Evolutionary conservation across 2,329 filamentous ascomycete genomes (phyloP).

Genomic region (Fusarium aywerte): DNA sequence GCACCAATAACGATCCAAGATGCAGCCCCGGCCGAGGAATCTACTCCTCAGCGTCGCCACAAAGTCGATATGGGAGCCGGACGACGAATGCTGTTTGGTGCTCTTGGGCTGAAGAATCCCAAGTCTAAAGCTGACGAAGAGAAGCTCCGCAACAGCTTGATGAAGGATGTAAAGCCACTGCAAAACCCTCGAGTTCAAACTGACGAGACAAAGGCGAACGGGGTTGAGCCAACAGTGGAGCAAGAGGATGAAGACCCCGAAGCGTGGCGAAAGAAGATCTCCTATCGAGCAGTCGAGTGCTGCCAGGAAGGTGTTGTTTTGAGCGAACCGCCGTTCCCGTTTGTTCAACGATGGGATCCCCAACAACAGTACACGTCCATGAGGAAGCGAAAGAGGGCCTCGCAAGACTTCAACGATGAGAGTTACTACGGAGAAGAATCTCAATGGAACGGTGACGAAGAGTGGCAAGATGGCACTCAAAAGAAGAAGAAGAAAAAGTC

Average conservation of each 20-base stretch:
- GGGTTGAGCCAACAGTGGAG: conserved; percentile 10
- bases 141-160: conserved; percentile 67
- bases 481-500: conserved; percentile 50
- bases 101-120: conserved; percentile 75
- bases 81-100: conserved; percentile 75
- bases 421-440: conserved; percentile 46
- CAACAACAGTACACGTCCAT: conserved; percentile 66
- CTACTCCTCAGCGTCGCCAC: conserved; percentile 27
- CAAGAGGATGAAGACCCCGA: conserved; percentile 60
- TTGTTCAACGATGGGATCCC: conserved; percentile 87
- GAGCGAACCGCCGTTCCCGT: conserved; percentile 86
- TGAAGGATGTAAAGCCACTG: conserved; percentile 61
- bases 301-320: conserved; percentile 74
- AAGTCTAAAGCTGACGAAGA: conserved; percentile 76
- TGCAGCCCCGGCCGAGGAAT: conserved; percentile 8
- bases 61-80: conserved; percentile 66
- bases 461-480: conserved; percentile 52
- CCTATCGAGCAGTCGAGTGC: conserved; percentile 85
- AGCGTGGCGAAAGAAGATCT: conserved; percentile 79
- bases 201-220: conserved; percentile 21
- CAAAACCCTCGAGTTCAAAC: conserved; percentile 51
- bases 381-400: conserved; percentile 62
- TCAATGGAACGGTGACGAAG: conserved; percentile 46
- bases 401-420: conserved; percentile 50
- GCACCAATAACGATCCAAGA: conserved; percentile 4